A percentile compares a stretch with the other conserved stretches of the same genome.
phyloP scores from a whole-genome alignment of 176 grass and related monocot species.

The Ampelocalamus luodianensis region DNA sequence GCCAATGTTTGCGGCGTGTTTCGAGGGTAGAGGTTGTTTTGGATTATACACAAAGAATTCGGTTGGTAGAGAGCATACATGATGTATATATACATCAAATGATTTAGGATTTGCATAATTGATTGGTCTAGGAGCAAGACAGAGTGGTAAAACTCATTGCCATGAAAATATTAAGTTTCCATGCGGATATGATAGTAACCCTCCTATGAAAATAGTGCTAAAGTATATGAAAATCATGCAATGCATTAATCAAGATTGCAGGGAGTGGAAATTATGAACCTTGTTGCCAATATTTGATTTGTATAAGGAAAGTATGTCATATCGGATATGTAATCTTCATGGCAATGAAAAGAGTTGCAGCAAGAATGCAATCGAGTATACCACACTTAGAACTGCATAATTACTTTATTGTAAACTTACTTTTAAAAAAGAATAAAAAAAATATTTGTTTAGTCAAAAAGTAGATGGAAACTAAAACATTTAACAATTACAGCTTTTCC shows the following conservation, averaged over 20 bases:
- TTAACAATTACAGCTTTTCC: not conserved
- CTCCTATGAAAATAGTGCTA: not conserved
- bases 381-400: constrained; percentile 67
- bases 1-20: too few species aligned
- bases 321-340: constrained; percentile 98
- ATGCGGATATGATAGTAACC: not conserved
- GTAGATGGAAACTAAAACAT: not conserved
- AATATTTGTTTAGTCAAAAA: constrained; percentile 1
- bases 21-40: too few species aligned
- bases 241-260: constrained; percentile 10
- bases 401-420: constrained; percentile 15
- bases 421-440: not conserved
- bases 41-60: too few species aligned
- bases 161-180: not conserved
- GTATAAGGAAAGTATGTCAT: constrained; percentile 67
- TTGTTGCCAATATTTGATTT: constrained; percentile 89
- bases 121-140: not conserved
- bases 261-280: constrained; percentile 45
- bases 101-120: too few species aligned
- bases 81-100: too few species aligned
- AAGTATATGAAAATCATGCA: not conserved
- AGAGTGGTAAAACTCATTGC: not conserved
- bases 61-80: too few species aligned
- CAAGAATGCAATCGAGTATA: constrained; percentile 77
- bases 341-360: constrained; percentile 81